A percentile compares a stretch with the other conserved stretches of the same genome.
Conservation (phyloP, 2,329 filamentous ascomycete species). For the Pseudomassariella vexata region DNA sequence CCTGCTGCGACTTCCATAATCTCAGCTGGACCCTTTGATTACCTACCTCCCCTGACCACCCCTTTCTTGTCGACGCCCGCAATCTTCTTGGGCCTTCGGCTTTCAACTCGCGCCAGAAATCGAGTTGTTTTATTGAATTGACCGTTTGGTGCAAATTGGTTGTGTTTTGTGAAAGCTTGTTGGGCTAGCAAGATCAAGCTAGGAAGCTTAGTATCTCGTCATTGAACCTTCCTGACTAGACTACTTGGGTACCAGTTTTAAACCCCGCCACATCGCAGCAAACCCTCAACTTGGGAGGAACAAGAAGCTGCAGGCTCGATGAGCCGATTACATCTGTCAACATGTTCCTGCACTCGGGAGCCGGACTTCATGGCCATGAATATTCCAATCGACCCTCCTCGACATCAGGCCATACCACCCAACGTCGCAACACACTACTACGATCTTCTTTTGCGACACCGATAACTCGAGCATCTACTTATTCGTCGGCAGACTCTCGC, state of each 20-base stretch:
- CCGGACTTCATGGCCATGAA: slow-evolving; percentile 55
- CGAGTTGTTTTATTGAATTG: neutral
- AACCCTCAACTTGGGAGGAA: slow-evolving; percentile 3
- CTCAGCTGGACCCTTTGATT: slow-evolving; percentile 1
- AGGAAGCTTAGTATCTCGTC: no score
- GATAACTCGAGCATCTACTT: slow-evolving; percentile 16
- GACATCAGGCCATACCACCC: slow-evolving; percentile 22
- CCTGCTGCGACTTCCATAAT: no score
- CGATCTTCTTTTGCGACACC: slow-evolving; percentile 20
- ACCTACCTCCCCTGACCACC: neutral
- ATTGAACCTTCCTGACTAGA: neutral
- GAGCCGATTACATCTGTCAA: slow-evolving; percentile 10
- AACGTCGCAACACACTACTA: slow-evolving; percentile 20
- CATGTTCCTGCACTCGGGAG: slow-evolving; percentile 57
- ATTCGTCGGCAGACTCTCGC: slow-evolving; percentile 11
- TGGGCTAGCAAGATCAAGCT: no score
- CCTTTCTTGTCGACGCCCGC: neutral
- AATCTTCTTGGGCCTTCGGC: neutral
- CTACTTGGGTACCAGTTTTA: slow-evolving; percentile 3
- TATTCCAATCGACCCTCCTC: slow-evolving; percentile 37
- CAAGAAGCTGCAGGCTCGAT: slow-evolving; percentile 2
- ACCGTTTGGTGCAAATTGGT: neutral
- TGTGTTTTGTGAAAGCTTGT: no score
- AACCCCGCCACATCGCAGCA: slow-evolving; percentile 4
- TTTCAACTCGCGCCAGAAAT: no score